Percentiles rank a stretch among this genome's conserved stretches.
Conservation (phyloP, 2,329 filamentous ascomycete genomes). For the Cryphonectria naterciae region DNA sequence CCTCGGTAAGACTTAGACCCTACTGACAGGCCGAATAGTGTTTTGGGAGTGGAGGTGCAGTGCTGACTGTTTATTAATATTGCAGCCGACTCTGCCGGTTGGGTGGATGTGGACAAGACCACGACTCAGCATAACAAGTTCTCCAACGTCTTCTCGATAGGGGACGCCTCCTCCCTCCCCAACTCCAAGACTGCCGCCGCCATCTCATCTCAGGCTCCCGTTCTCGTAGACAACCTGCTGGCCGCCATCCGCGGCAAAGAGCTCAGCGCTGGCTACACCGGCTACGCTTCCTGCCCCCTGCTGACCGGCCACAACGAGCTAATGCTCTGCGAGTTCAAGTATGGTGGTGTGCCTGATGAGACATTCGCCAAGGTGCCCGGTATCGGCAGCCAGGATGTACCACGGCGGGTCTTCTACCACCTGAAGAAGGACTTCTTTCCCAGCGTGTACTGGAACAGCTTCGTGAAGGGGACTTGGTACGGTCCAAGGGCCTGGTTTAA, state of each 20-base stretch:
- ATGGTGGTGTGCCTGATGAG: constrained; percentile 50
- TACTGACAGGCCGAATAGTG: neutral
- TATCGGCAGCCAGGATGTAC: constrained; percentile 45
- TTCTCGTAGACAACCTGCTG: constrained; percentile 48
- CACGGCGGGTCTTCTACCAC: constrained; percentile 45
- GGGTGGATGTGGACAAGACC: constrained; percentile 33
- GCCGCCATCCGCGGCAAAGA: constrained; percentile 41
- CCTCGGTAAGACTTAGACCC: constrained; percentile 33
- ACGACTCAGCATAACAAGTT: constrained; percentile 37
- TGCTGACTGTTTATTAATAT: neutral
- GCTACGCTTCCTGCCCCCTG: constrained; percentile 52
- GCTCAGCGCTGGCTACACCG: constrained; percentile 43
- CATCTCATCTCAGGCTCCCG: constrained; percentile 48
- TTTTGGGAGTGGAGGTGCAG: neutral
- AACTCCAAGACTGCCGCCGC: constrained; percentile 51
- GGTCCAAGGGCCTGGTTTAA: constrained; percentile 34
- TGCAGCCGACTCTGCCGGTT: constrained; percentile 31
- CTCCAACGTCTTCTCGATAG: constrained; percentile 45
- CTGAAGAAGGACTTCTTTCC: constrained; percentile 51
- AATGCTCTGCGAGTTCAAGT: constrained; percentile 54
- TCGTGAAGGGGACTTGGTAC: constrained; percentile 40
- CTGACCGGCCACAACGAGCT: constrained; percentile 49
- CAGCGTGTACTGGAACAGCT: constrained; percentile 37
- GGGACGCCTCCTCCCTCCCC: constrained; percentile 45
- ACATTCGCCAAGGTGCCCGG: constrained; percentile 42